These are phyloP conservation scores for Calycina marina DNA, from an alignment of 2,329 filamentous ascomycete genomes.

Conservation along the genomic window DNA sequence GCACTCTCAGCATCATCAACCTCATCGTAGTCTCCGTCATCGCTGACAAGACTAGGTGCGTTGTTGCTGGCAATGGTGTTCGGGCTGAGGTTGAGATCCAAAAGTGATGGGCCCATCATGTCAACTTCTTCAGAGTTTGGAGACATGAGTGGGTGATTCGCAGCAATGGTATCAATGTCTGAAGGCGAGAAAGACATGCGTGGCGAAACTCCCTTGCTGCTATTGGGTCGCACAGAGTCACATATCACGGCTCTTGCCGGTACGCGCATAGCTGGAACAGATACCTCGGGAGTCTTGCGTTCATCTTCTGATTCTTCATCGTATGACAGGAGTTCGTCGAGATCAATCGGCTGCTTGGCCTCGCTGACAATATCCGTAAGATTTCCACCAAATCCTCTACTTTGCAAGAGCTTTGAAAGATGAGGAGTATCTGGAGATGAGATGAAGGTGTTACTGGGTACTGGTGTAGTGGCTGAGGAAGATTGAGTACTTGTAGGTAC, in stretches of 20 bases:
- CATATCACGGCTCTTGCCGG: slow-evolving; percentile 44
- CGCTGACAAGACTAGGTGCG: slow-evolving; percentile 65
- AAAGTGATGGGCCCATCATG: slow-evolving; percentile 38
- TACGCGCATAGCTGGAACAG: slow-evolving; percentile 33
- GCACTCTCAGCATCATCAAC: slow-evolving; percentile 42
- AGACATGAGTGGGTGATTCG: slow-evolving; percentile 9
- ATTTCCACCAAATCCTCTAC: slow-evolving; percentile 45
- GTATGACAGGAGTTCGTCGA: slow-evolving; percentile 34
- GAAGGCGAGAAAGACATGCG: slow-evolving; percentile 23
- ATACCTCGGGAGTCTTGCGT: slow-evolving; percentile 22
- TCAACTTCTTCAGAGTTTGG: slow-evolving; percentile 15
- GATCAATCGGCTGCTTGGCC: slow-evolving; percentile 37
- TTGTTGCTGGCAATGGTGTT: slow-evolving; percentile 59
- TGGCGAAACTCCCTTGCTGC: slow-evolving; percentile 37
- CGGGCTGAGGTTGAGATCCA: slow-evolving; percentile 49
- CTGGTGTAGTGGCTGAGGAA: slow-evolving; percentile 13
- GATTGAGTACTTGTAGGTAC: slow-evolving; percentile 26
- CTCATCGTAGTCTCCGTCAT: slow-evolving; percentile 66
- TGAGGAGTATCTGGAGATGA: slow-evolving; percentile 47
- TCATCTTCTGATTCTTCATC: slow-evolving; percentile 40
- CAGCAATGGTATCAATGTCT: slow-evolving; percentile 14
- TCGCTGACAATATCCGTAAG: slow-evolving; percentile 46
- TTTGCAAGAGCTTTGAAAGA: slow-evolving; percentile 46
- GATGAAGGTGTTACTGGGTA: slow-evolving; percentile 27
- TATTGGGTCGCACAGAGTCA: slow-evolving; percentile 40